phyloP scores from a whole-genome alignment of 2,329 filamentous ascomycete species.

The Fusarium vanettenii region DNA sequence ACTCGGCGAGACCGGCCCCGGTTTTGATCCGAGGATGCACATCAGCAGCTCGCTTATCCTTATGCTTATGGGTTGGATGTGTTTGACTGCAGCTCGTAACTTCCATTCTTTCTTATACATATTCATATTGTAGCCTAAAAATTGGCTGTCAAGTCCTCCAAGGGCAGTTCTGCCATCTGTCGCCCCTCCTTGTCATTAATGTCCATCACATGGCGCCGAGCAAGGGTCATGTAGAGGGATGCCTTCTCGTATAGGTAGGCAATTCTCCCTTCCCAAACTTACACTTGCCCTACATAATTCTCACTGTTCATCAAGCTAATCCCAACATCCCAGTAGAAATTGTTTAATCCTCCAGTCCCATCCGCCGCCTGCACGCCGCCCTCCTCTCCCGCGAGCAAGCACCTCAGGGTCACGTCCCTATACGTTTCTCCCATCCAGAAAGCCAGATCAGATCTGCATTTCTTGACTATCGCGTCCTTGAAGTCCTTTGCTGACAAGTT shows the following conservation, averaged over 20 bases:
- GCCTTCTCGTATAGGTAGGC: not conserved
- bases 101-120: not conserved
- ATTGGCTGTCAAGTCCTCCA: not conserved
- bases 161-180: too few species aligned
- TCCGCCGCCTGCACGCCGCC: constrained; percentile 1
- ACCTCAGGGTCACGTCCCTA: constrained; percentile 1
- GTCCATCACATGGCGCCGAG: not conserved
- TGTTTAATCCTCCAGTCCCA: not conserved
- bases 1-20: not conserved
- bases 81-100: not conserved
- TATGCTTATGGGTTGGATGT: not conserved
- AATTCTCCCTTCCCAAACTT: not conserved
- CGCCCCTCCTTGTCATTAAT: not conserved
- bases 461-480: not conserved
- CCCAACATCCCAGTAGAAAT: constrained; percentile 12
- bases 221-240: not conserved
- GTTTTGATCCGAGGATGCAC: not conserved
- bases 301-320: not conserved
- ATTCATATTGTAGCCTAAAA: not conserved
- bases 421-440: constrained; percentile 6
- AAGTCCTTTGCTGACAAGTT: not conserved
- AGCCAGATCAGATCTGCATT: not conserved
- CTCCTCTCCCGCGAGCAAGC: not conserved
- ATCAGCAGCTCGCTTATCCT: not conserved
- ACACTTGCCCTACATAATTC: not conserved